These are phyloP conservation scores for Aspergillus chevalieri DNA, from an alignment of 2,329 filamentous ascomycete genomes.

Conservation along the genomic window DNA sequence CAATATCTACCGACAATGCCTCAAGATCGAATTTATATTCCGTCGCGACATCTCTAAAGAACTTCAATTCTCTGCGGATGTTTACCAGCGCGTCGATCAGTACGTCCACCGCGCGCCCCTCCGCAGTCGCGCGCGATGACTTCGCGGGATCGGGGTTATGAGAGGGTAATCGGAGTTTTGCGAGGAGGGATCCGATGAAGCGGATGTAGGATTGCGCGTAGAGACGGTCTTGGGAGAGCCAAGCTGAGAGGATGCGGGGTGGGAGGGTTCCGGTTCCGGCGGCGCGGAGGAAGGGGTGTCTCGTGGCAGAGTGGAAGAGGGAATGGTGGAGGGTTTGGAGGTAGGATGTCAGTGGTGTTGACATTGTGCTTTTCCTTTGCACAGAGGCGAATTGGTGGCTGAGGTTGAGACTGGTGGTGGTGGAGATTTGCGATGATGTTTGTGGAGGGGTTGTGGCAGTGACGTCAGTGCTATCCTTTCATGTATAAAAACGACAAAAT, in stretches of 20 bases:
- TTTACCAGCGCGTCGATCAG: slow-evolving; percentile 61
- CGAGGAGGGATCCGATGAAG: slow-evolving; percentile 60
- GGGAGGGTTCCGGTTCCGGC: slow-evolving; percentile 59
- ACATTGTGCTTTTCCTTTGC: slow-evolving; percentile 14
- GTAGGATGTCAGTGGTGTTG: slow-evolving; percentile 48
- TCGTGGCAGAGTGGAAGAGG: slow-evolving; percentile 53
- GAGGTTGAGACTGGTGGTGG: slow-evolving; percentile 1
- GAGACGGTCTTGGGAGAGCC: slow-evolving; percentile 66
- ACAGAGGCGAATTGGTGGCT: not conserved
- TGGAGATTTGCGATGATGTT: slow-evolving; percentile 2
- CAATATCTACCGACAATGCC: slow-evolving; percentile 25
- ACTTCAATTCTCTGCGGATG: slow-evolving; percentile 60
- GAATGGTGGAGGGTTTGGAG: slow-evolving; percentile 47
- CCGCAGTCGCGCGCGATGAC: slow-evolving; percentile 30
- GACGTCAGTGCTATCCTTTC: not conserved
- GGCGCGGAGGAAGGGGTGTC: slow-evolving; percentile 59
- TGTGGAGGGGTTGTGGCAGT: not conserved
- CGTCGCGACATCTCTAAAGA: slow-evolving; percentile 60
- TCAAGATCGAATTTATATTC: slow-evolving; percentile 54
- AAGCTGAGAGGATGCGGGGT: slow-evolving; percentile 52
- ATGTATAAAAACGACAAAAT: too few species aligned
- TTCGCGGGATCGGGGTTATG: slow-evolving; percentile 25
- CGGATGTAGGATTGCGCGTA: slow-evolving; percentile 65
- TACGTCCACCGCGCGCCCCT: slow-evolving; percentile 56
- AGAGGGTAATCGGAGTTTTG: slow-evolving; percentile 51